Percentiles rank a stretch among this genome's conserved stretches.
Conservation (phyloP, 208 protist species). For the Trypanosoma congolense region DNA sequence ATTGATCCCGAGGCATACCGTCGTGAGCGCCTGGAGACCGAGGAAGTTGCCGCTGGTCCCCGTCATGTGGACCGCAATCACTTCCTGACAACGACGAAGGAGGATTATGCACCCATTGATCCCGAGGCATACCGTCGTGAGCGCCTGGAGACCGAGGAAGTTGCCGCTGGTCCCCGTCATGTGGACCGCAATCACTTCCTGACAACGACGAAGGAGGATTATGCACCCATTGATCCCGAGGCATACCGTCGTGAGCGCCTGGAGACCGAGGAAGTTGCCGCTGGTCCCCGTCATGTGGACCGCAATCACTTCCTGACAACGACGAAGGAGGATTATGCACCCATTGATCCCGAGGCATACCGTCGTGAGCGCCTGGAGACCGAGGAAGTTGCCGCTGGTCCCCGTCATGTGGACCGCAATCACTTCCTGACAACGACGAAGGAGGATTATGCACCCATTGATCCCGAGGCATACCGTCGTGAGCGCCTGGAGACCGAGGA, state of each 20-base stretch:
- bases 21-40: neutral
- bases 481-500: constrained; percentile 1
- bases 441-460: constrained; percentile 9
- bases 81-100: no score
- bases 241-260: neutral
- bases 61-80: constrained; percentile 4
- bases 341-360: constrained; percentile 9
- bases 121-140: no score
- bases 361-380: neutral
- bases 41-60: neutral
- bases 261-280: neutral
- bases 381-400: neutral
- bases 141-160: no score
- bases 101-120: no score
- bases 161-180: no score
- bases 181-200: no score
- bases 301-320: constrained; percentile 8
- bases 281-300: constrained; percentile 5
- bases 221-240: neutral
- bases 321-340: constrained; percentile 15
- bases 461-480: neutral
- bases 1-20: neutral
- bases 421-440: constrained; percentile 11
- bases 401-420: constrained; percentile 1
- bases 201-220: no score